These are phyloP conservation scores for Ceratocystis albifundus DNA, from an alignment of 2,329 filamentous ascomycete species.

Conservation along the genomic window DNA sequence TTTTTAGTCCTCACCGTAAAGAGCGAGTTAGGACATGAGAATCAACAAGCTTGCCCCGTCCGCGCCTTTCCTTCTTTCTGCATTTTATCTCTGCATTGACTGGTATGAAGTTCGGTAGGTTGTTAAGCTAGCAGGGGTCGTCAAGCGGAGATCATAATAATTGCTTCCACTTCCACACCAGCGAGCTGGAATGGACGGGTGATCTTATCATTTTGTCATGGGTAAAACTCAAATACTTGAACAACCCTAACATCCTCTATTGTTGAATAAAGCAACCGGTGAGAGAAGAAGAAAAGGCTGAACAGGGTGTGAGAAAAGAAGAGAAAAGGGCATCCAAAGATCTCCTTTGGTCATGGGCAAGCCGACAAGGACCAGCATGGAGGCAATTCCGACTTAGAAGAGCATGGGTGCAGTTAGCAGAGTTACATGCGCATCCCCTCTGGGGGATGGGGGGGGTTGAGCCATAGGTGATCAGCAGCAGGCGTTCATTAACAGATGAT, in stretches of 20 bases:
- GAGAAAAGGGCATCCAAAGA: background rate
- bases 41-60: background rate
- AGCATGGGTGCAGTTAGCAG: background rate
- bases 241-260: background rate
- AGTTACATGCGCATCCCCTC: background rate
- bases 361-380: background rate
- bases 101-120: background rate
- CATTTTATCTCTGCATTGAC: background rate
- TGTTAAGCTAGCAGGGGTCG: background rate
- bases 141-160: background rate
- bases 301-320: background rate
- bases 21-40: background rate
- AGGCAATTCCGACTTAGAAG: background rate
- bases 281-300: background rate
- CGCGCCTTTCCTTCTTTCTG: background rate
- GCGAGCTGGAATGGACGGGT: background rate
- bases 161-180: background rate
- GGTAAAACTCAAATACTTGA: slow-evolving; percentile 11
- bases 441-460: background rate
- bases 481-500: background rate
- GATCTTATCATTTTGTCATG: slow-evolving; percentile 3
- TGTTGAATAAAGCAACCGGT: background rate
- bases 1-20: background rate
- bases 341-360: background rate
- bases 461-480: background rate